These are phyloP conservation scores for Mortierella sp. DNA, from an alignment of 371 early-diverging fungal species.

Conservation along the genomic window DNA sequence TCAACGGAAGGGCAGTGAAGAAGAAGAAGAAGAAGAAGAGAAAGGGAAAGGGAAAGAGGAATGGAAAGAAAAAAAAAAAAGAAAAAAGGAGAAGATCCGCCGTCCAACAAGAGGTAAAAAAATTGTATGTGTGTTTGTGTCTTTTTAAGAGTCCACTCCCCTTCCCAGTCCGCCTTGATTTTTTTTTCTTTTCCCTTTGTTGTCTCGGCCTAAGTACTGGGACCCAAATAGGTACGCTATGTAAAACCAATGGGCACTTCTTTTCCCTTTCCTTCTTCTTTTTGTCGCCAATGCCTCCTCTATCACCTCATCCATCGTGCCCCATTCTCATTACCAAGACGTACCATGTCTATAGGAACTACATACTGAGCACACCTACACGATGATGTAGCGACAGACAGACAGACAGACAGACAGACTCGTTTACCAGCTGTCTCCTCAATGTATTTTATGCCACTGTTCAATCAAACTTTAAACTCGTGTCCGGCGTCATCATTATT, in stretches of 20 bases:
- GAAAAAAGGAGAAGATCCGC: slow-evolving; percentile 4
- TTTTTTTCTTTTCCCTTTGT: neutral
- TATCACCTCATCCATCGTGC: neutral
- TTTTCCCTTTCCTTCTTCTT: neutral
- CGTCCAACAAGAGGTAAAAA: slow-evolving; percentile 8
- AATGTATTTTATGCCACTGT: neutral
- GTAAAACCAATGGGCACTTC: neutral
- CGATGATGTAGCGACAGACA: no score
- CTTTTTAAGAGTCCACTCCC: neutral
- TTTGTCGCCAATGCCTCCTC: neutral
- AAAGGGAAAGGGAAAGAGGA: neutral
- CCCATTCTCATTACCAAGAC: neutral
- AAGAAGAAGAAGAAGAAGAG: neutral
- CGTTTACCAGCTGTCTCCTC: neutral
- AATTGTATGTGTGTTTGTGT: slow-evolving; percentile 1
- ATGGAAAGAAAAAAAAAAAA: no score
- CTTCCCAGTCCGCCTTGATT: slow-evolving; percentile 5
- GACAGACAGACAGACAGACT: neutral
- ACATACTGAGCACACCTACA: no score
- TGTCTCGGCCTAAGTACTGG: slow-evolving; percentile 8
- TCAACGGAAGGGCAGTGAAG: slow-evolving; percentile 6
- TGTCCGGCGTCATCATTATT: slow-evolving; percentile 6
- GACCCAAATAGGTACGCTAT: neutral
- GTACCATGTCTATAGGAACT: neutral
- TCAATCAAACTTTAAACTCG: slow-evolving; percentile 6